Base-by-base conservation (phyloP, 768 basidiomycete genomes). In the Amanita polypyramis region DNA sequence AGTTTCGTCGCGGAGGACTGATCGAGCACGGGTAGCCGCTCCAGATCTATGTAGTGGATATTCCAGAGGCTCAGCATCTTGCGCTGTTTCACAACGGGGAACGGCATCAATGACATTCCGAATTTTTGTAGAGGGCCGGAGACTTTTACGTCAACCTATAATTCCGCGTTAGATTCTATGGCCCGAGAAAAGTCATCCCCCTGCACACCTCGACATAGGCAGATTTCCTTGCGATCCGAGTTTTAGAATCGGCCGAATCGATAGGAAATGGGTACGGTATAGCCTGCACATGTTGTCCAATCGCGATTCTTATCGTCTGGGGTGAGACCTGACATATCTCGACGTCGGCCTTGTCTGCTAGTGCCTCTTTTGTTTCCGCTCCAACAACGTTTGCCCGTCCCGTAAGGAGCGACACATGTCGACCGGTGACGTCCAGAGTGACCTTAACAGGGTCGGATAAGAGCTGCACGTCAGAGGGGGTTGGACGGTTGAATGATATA, bases 191-290 rank as follows among this genome's bases (percentile, higher is more conserved):
- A n/a, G 4, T 57, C 43, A 29, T 57, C 42, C n/a, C 56, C 56
- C 8, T 10, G 63, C 61, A 62, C 57, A 68, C 65, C 57, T 72
- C 68, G 5, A 80, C 60, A 49, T 75, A 81, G 20, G 58, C 65
- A 1, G 77, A 80, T 52, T 74, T 77, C 33, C 79, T 67, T 7
- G 79, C 79, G 29, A 80, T 54, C 4, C 75, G 68, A 8, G 71
- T 54, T 53, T 65, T 75, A 1, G 58, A 44, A 12, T 62, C 61
- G 15, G 54, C 50, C 4, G 64, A 62, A 27, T 68, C 55, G 8
- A 79, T 59, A 7, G 74, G 73, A 38, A 73, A 69, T 0, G 75
- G 76, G 37, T 67, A 77, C 1, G 40, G 6, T 5, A 77, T 49
- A 29, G 47, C 41, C 43, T 67, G 55, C 4, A 47, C 27, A 45